Base-by-base conservation (phyloP, 2,329 filamentous ascomycete genomes). In the Paramyrothecium roridum region DNA sequence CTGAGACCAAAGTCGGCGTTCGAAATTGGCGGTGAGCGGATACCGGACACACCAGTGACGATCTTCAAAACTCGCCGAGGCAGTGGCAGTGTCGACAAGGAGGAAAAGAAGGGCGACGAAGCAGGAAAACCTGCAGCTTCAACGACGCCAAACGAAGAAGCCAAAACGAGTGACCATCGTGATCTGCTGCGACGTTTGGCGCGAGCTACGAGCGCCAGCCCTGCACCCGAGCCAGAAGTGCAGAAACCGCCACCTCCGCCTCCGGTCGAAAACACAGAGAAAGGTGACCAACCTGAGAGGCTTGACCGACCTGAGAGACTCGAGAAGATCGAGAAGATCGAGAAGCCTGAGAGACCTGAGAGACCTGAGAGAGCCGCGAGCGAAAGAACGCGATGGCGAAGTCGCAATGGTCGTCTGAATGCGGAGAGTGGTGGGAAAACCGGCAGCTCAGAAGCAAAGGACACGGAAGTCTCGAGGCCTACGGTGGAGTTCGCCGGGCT, bases 141-240 rank as follows among this genome's bases (percentile, higher is more conserved):
- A 10, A 10, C 10, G 10, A 30, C 26, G 26, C 56, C 57, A 57
- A 57, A 61, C 56, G 59, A 51, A 55, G 48, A 59, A 43, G 12
- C 67, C 55, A 60, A 54, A 49, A 62, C 65, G 26, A 71, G 69
- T 21, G 76, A 81, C 55, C 78, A 79, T 3, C 71, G 73, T 43
- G 80, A 83, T 45, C 56, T 83, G 48, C 67, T 83, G 51, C 77
- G 76, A 56, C 74, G 74, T 52, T 69, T 84, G 59, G 77, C 80
- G 21, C 73, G 76, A 51, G 79, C 74, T 48, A 69, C 77, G 33
- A 80, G 75, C 62, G 71, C 70, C 54, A 81, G 76, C 55, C 78
- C 78, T 21, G 65, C 50, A 43, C 50, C 45, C 13, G 54, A 52
- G 51, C 52, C 11, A 16, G 49, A 51, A 21, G n/a, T 33, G 8